Conservation (phyloP, 1,284 basidiomycete species). For the Moesziomyces parantarcticus region DNA sequence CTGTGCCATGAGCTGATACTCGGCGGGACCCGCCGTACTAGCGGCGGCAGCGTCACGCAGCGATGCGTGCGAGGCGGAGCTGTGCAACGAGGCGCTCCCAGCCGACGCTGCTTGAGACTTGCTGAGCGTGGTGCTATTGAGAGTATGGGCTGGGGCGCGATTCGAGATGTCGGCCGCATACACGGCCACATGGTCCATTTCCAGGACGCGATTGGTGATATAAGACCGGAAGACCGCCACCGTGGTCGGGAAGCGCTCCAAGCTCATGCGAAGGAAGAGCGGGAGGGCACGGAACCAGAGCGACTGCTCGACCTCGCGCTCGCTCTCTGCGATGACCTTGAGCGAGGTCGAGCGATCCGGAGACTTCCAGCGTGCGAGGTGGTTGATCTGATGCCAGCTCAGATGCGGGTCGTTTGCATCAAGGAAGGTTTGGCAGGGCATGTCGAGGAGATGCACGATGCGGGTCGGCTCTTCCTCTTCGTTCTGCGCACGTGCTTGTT, state of each 20-base stretch:
- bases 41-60: slow-evolving; percentile 52
- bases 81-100: slow-evolving; percentile 28
- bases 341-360: slow-evolving; percentile 42
- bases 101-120: slow-evolving; percentile 38
- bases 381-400: slow-evolving; percentile 49
- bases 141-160: slow-evolving; percentile 27
- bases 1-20: slow-evolving; percentile 77
- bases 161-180: slow-evolving; percentile 66
- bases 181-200: slow-evolving; percentile 68
- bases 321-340: slow-evolving; percentile 68
- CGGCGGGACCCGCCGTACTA: slow-evolving; percentile 65
- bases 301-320: slow-evolving; percentile 67
- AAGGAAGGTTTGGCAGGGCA: slow-evolving; percentile 49
- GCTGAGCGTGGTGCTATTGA: slow-evolving; percentile 28
- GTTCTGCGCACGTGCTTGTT: slow-evolving; percentile 60
- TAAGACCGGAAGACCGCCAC: slow-evolving; percentile 68
- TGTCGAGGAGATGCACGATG: slow-evolving; percentile 58
- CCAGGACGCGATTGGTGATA: slow-evolving; percentile 67
- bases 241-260: slow-evolving; percentile 67
- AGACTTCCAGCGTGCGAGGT: slow-evolving; percentile 46
- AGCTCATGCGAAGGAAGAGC: slow-evolving; percentile 66
- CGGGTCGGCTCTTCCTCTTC: slow-evolving; percentile 57
- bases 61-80: slow-evolving; percentile 32
- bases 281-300: slow-evolving; percentile 70
- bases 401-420: slow-evolving; percentile 48